Evolutionary conservation across 176 grass and related monocot genomes (phyloP).

Genomic region (Oryza punctata): DNA sequence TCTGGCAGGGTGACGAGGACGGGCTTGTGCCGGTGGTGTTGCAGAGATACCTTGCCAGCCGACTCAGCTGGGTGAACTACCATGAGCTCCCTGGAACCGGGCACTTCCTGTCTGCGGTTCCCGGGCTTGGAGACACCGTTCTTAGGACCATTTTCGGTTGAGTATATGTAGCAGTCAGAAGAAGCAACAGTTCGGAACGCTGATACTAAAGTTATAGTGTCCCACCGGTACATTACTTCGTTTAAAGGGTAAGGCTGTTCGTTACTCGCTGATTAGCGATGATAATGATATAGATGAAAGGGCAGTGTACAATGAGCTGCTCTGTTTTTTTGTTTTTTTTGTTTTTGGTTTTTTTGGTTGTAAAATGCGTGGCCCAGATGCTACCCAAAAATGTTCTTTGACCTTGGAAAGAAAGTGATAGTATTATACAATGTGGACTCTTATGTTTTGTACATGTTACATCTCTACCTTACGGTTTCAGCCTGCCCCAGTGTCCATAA

Average conservation of each 20-base stretch:
- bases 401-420: constrained; percentile 5
- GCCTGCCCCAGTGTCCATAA: background rate
- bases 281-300: constrained; percentile 29
- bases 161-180: background rate
- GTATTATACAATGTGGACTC: background rate
- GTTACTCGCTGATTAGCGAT: constrained; percentile 33
- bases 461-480: background rate
- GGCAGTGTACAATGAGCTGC: constrained; percentile 16
- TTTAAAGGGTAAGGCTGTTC: constrained; percentile 24
- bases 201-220: constrained; percentile 17
- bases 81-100: constrained; percentile 63
- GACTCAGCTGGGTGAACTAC: constrained; percentile 66
- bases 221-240: constrained; percentile 15
- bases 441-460: background rate
- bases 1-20: constrained; percentile 87
- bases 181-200: background rate
- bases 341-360: background rate
- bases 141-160: constrained; percentile 60
- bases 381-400: background rate
- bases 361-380: constrained; percentile 5
- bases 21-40: constrained; percentile 64
- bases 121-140: constrained; percentile 54
- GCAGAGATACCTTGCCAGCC: constrained; percentile 55
- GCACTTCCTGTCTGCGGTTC: constrained; percentile 54
- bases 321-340: constrained; percentile 18